Evolutionary conservation across 2,329 filamentous ascomycete species (phyloP).

Genomic region (Diaporthe nobilis): DNA sequence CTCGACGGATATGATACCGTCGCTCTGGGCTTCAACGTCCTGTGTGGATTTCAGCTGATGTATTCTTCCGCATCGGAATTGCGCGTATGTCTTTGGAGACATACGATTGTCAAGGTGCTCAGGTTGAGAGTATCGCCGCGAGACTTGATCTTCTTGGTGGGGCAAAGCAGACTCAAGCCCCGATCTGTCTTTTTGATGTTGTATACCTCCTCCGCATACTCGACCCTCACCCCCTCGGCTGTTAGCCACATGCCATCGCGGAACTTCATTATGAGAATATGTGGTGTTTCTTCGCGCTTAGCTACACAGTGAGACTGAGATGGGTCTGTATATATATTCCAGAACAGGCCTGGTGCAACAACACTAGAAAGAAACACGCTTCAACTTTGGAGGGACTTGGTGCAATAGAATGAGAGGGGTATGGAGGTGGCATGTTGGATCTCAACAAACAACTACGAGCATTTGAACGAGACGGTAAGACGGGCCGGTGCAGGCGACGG

Average conservation of each 20-base stretch:
- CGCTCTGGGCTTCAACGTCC: constrained; percentile 70
- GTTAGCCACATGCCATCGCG: constrained; percentile 78
- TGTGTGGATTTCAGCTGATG: constrained; percentile 44
- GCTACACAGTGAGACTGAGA: not conserved
- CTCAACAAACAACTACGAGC: constrained; percentile 36
- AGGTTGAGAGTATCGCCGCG: constrained; percentile 71
- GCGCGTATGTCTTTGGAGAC: constrained; percentile 36
- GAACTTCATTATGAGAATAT: constrained; percentile 65
- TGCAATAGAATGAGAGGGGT: not conserved
- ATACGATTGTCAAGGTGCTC: constrained; percentile 66
- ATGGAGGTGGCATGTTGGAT: constrained; percentile 38
- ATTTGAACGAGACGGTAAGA: constrained; percentile 45
- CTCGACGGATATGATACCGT: constrained; percentile 73
- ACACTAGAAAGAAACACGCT: not conserved
- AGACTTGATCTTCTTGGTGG: constrained; percentile 66
- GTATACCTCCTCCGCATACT: constrained; percentile 77
- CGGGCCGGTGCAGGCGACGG: constrained; percentile 40
- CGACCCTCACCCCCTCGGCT: constrained; percentile 70
- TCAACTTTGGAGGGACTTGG: constrained; percentile 1
- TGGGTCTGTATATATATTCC: not conserved
- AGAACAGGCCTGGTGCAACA: not conserved
- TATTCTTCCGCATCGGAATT: not conserved
- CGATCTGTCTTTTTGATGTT: constrained; percentile 63
- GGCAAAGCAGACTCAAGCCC: constrained; percentile 69
- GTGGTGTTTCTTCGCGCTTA: not conserved